Evolutionary conservation across 2,329 filamentous ascomycete species (phyloP), one percentile per base, ranked within the genome.

Genomic region (Colletotrichum cuscutae): DNA sequence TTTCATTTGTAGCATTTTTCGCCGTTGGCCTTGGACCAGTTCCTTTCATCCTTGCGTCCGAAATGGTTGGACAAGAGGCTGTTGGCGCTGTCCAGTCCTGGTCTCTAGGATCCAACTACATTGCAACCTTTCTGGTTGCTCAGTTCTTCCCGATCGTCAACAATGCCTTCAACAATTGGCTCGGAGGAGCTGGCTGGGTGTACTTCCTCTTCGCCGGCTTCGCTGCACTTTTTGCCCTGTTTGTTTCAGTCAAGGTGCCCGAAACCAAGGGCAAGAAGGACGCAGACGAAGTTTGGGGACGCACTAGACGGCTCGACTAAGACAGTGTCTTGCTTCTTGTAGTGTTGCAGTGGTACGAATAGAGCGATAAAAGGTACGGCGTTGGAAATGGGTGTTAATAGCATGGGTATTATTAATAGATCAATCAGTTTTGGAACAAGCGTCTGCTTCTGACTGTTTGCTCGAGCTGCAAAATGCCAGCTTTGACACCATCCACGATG

Each of bases 71-170:
- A 0, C 92, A 95, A 13, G 95, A 98, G 80, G 97, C 96, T 0
- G 95, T 98, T 0, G 95, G 96, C 1, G 95, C 96, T 0, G 93
- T 95, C 0, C 97, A 99, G 81, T 95, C 93, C 71, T 97, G 95
- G 89, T 94, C 93, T 0, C 84, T 98, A 28, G 94, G 91, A 1
- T 93, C 94, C 15, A 98, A 97, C 81, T 98, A 97, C 87, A 87
- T 94, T 30, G 93, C 95, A 0, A 98, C 96, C 0, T 98, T 98
- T 79, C 77, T 97, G 26, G 95, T 99, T 2, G 95, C 96, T 0
- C 95, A 98, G 78, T 97, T 98, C 83, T 98, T 99, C 86, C 96
- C 97, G 0, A 89, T 98, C 24, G 82, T 97, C 73, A 97, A 97
- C 79, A 89, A 90, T 56, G 89, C 89, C 4, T 83, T 98, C 64